These are phyloP conservation scores for Eucalyptus sideroxylon DNA, from an alignment of 345 rosid species.

Conservation along the genomic window DNA sequence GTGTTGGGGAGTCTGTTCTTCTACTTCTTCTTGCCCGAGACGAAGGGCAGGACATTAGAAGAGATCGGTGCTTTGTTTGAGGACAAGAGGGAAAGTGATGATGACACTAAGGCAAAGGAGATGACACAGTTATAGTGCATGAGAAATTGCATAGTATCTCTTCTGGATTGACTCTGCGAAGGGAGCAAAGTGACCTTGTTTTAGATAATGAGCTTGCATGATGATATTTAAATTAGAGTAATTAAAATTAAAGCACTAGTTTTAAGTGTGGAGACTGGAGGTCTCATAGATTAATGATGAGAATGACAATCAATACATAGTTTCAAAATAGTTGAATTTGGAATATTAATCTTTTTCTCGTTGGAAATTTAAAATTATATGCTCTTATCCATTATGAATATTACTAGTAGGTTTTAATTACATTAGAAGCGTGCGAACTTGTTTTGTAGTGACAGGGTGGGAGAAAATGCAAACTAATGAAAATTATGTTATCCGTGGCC, in stretches of 20 bases:
- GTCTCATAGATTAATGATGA: not conserved
- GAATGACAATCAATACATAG: not conserved
- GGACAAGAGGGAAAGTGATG: not conserved
- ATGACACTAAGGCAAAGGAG: not conserved
- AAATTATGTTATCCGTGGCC: no score
- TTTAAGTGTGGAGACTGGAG: not conserved
- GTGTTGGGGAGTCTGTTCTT: conserved; percentile 17
- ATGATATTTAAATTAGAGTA: not conserved
- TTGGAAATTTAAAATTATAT: not conserved
- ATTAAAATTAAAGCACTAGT: not conserved
- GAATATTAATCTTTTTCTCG: not conserved
- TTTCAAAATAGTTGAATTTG: not conserved
- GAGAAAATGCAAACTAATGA: not conserved
- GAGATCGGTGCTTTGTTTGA: conserved; percentile 15
- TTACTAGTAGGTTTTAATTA: not conserved
- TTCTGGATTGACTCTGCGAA: not conserved
- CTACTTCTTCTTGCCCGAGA: conserved; percentile 22
- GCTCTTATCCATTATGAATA: not conserved
- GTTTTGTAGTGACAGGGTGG: not conserved
- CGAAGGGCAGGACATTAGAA: conserved; percentile 28
- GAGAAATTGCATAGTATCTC: not conserved
- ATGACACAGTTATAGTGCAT: not conserved
- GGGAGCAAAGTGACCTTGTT: not conserved
- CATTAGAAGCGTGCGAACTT: not conserved
- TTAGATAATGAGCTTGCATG: not conserved